phyloP scores from a whole-genome alignment of 768 basidiomycete genomes.

The Phallus indusiatus region DNA sequence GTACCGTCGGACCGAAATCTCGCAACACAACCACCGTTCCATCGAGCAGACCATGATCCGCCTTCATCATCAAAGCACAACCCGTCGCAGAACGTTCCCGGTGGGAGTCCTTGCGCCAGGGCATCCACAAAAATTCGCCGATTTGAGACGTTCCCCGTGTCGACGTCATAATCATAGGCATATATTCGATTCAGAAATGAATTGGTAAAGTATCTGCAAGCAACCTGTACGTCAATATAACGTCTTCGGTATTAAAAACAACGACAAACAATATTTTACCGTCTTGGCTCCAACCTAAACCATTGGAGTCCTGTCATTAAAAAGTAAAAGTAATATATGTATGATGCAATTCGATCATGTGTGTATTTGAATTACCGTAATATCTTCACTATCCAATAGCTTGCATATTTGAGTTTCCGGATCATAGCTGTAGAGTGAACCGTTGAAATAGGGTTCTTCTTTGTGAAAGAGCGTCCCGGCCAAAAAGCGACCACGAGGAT shows the following conservation, averaged over 20 bases:
- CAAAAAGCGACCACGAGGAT: slow-evolving; percentile 53
- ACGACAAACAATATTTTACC: slow-evolving; percentile 46
- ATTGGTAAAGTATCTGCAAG: slow-evolving; percentile 62
- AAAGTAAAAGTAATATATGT: slow-evolving; percentile 9
- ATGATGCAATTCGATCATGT: not conserved
- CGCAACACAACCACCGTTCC: slow-evolving; percentile 9
- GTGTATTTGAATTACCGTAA: slow-evolving; percentile 38
- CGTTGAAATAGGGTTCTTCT: slow-evolving; percentile 39
- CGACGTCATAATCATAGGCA: slow-evolving; percentile 49
- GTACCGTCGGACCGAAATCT: slow-evolving; percentile 11
- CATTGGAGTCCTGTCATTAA: slow-evolving; percentile 43
- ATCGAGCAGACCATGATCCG: slow-evolving; percentile 47
- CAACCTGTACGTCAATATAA: slow-evolving; percentile 11
- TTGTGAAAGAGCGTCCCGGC: slow-evolving; percentile 45
- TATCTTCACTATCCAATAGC: slow-evolving; percentile 52
- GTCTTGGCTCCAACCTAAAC: slow-evolving; percentile 55
- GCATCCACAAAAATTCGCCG: slow-evolving; percentile 51
- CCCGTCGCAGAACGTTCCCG: slow-evolving; percentile 51
- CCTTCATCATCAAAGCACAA: slow-evolving; percentile 57
- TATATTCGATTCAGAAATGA: slow-evolving; percentile 57
- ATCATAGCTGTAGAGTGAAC: slow-evolving; percentile 51
- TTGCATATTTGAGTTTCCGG: slow-evolving; percentile 36
- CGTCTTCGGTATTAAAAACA: not conserved
- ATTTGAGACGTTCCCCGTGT: slow-evolving; percentile 45
- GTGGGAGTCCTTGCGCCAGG: slow-evolving; percentile 39